phyloP scores from a whole-genome alignment of 2,329 filamentous ascomycete species.

The Gnomoniopsis smithogilvyi region DNA sequence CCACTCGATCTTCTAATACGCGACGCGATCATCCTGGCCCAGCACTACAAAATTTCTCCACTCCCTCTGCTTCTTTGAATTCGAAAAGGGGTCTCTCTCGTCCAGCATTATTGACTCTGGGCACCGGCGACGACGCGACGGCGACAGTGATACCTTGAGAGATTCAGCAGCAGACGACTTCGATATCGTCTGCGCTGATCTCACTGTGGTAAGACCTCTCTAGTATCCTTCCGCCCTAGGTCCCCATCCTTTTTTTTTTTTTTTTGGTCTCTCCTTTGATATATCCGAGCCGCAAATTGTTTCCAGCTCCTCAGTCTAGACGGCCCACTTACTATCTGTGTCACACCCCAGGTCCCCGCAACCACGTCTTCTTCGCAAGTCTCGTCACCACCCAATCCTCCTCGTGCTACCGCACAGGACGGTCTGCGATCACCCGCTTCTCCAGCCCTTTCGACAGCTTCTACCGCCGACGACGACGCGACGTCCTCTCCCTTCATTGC shows the following conservation, averaged over 20 bases:
- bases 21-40: constrained; percentile 18
- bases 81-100: constrained; percentile 10
- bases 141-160: constrained; percentile 28
- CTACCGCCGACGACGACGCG: constrained; percentile 59
- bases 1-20: constrained; percentile 15
- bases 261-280: not conserved
- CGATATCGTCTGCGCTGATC: constrained; percentile 61
- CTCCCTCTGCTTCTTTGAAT: constrained; percentile 7
- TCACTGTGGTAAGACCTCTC: constrained; percentile 44
- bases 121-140: constrained; percentile 17
- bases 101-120: constrained; percentile 19
- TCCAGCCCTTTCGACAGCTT: constrained; percentile 59
- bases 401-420: constrained; percentile 62
- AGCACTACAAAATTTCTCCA: constrained; percentile 10
- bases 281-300: not conserved
- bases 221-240: constrained; percentile 1
- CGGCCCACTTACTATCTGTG: constrained; percentile 15
- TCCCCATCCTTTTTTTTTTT: not conserved
- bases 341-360: constrained; percentile 32
- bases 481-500: constrained; percentile 57
- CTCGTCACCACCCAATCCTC: constrained; percentile 47
- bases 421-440: constrained; percentile 44
- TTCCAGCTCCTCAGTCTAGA: constrained; percentile 2
- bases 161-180: constrained; percentile 59
- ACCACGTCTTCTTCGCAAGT: constrained; percentile 58